These are phyloP conservation scores for Xeromyces bisporus DNA, from an alignment of 495 filamentous ascomycete genomes.

Conservation along the genomic window DNA sequence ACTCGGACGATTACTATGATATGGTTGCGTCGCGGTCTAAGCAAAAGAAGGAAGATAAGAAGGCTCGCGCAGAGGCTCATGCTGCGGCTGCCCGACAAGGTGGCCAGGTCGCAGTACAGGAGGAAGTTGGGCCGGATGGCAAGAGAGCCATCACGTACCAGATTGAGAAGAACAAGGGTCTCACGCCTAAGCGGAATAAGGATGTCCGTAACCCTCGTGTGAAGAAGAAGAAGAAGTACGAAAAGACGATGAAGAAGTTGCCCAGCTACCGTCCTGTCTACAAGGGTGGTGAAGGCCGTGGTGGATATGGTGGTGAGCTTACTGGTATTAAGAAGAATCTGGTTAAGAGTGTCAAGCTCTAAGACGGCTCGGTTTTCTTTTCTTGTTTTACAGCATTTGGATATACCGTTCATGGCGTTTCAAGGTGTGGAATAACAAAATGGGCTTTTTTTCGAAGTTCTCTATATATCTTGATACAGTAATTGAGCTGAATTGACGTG, in stretches of 20 bases:
- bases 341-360: slow-evolving; percentile 88
- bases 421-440: no score
- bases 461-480: neutral
- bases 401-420: slow-evolving; percentile 18
- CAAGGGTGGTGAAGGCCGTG: slow-evolving; percentile 71
- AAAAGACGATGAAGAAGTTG: slow-evolving; percentile 90
- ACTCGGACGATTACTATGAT: slow-evolving; percentile 77
- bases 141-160: slow-evolving; percentile 80
- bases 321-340: slow-evolving; percentile 89
- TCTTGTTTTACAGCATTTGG: slow-evolving; percentile 5
- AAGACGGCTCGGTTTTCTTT: slow-evolving; percentile 5
- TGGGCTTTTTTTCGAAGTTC: slow-evolving; percentile 10
- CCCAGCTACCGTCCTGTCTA: slow-evolving; percentile 65
- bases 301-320: slow-evolving; percentile 81
- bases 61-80: slow-evolving; percentile 38
- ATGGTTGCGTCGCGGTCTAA: slow-evolving; percentile 55
- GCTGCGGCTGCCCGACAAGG: slow-evolving; percentile 36
- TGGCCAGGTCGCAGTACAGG: slow-evolving; percentile 37
- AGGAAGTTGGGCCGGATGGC: slow-evolving; percentile 50
- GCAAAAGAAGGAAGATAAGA: slow-evolving; percentile 57
- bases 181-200: slow-evolving; percentile 79
- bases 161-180: slow-evolving; percentile 94
- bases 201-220: slow-evolving; percentile 86
- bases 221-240: slow-evolving; percentile 92
- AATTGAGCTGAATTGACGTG: neutral